Conservation (phyloP, 2,329 filamentous ascomycete genomes). For the Fragosphaeria purpurea region DNA sequence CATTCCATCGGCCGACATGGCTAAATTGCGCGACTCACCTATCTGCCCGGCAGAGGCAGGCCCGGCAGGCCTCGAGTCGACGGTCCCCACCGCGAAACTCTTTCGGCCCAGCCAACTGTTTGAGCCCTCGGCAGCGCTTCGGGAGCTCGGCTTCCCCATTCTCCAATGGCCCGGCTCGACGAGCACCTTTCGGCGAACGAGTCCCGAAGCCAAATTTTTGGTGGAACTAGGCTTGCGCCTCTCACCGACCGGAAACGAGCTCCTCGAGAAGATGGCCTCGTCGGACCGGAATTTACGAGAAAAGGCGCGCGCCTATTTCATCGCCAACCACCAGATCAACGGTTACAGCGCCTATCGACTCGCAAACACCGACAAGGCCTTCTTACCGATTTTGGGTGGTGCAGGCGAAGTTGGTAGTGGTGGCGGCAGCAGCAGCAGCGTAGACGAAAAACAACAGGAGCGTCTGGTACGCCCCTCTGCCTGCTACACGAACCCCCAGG, state of each 20-base stretch:
- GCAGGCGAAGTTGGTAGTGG: not conserved
- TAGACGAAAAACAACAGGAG: conserved; percentile 32
- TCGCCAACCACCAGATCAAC: conserved; percentile 68
- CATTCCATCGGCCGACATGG: conserved; percentile 74
- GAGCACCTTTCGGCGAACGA: conserved; percentile 52
- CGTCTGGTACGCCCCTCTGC: conserved; percentile 60
- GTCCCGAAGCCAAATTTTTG: conserved; percentile 67
- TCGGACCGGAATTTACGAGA: conserved; percentile 48
- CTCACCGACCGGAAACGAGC: conserved; percentile 60
- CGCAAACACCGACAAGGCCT: conserved; percentile 41
- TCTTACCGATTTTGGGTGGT: conserved; percentile 61
- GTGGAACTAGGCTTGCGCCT: conserved; percentile 60
- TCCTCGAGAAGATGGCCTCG: conserved; percentile 69
- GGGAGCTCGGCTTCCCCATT: conserved; percentile 62
- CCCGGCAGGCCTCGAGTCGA: conserved; percentile 42
- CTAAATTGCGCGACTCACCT: conserved; percentile 63
- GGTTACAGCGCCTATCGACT: conserved; percentile 60
- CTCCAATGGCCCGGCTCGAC: conserved; percentile 68
- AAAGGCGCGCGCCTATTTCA: conserved; percentile 70
- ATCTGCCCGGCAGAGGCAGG: conserved; percentile 73
- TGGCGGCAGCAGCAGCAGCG: not conserved
- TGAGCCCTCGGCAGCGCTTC: conserved; percentile 63
- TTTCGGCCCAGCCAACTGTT: conserved; percentile 73
- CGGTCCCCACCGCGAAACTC: conserved; percentile 39
- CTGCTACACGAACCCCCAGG: conserved; percentile 74